Evolutionary conservation across 208 protist genomes (phyloP).

Genomic region (Leishmania arabica): DNA sequence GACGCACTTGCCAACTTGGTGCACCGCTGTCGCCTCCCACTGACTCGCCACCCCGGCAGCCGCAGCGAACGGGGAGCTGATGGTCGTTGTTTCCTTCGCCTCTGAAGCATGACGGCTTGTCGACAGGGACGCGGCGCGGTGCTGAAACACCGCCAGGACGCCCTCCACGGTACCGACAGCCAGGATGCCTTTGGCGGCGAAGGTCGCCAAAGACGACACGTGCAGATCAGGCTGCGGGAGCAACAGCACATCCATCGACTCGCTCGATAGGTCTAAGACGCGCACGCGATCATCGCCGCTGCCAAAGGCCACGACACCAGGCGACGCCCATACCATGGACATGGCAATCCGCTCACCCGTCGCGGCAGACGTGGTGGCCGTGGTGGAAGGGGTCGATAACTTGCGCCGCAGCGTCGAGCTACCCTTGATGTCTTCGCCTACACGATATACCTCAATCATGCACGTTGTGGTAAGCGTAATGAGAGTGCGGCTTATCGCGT

Average conservation of each 20-base stretch:
- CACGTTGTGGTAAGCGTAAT: slow-evolving; percentile 63
- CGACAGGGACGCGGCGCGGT: background rate
- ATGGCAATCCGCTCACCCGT: slow-evolving; percentile 30
- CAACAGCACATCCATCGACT: slow-evolving; percentile 72
- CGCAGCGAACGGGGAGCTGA: slow-evolving; percentile 3
- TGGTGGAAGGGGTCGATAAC: slow-evolving; percentile 47
- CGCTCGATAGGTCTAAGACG: slow-evolving; percentile 77
- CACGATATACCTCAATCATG: slow-evolving; percentile 66
- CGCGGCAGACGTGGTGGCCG: slow-evolving; percentile 27
- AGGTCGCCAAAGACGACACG: slow-evolving; percentile 60
- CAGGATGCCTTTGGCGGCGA: slow-evolving; percentile 41
- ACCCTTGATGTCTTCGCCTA: slow-evolving; percentile 52
- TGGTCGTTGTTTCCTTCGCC: background rate
- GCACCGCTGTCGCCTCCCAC: slow-evolving; percentile 77
- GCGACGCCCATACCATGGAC: slow-evolving; percentile 76
- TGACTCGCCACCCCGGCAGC: slow-evolving; percentile 33
- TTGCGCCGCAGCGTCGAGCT: slow-evolving; percentile 67
- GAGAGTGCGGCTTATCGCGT: slow-evolving; percentile 56
- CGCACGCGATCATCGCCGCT: slow-evolving; percentile 84
- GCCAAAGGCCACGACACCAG: slow-evolving; percentile 72
- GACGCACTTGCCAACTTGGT: slow-evolving; percentile 66
- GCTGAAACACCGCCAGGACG: slow-evolving; percentile 61
- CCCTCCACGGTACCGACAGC: slow-evolving; percentile 75
- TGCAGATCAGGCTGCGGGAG: slow-evolving; percentile 52
- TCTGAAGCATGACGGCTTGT: background rate